Evolutionary conservation across 2,329 filamentous ascomycete species (phyloP), one percentile per base, ranked within the genome.

Genomic region (Aspergillus clavatus): DNA sequence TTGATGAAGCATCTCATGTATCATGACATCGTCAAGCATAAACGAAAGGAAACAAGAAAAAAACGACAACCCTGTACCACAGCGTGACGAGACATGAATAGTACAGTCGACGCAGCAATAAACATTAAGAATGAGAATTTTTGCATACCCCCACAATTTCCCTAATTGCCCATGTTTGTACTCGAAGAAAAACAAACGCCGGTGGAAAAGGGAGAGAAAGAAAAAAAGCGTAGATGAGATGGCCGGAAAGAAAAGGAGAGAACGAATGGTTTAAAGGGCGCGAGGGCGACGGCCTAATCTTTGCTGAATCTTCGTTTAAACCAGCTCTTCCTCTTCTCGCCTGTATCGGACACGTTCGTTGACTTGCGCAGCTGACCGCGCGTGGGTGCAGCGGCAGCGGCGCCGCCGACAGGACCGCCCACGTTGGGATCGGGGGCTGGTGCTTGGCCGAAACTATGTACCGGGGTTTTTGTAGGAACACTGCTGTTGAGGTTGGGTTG

Each of bases 281-380:
- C n/a, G n/a, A n/a, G n/a, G n/a, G n/a, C 28, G 11, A 22, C 27
- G 21, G 19, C 38, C 45, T 57, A 66, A 38, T 57, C 55, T 44
- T 73, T 68, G 77, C 89, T 93, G 67, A 95, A 93, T 44, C 83
- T 79, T 57, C 83, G 81, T 62, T 86, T 82, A 59, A 97, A 83
- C 89, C 90, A 95, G 64, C 89, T 93, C 77, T 89, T 90, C 53
- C 87, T 79, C 76, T 95, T 95, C 49, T 89, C 85, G 43, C 48
- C 49, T 35, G 46, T 38, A 24, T 57, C 42, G 28, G 53, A 51
- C 11, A 47, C 40, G 36, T 58, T 56, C 38, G 51, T 45, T 16
- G 51, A 28, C 45, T 61, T 61, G 45, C 55, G 57, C 37, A 61
- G 46, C 45, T 45, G 40, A 40, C 55, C 52, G 21, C 44, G 50